Conservation (phyloP, 176 grass and related monocot genomes). For the Zea luxurians region DNA sequence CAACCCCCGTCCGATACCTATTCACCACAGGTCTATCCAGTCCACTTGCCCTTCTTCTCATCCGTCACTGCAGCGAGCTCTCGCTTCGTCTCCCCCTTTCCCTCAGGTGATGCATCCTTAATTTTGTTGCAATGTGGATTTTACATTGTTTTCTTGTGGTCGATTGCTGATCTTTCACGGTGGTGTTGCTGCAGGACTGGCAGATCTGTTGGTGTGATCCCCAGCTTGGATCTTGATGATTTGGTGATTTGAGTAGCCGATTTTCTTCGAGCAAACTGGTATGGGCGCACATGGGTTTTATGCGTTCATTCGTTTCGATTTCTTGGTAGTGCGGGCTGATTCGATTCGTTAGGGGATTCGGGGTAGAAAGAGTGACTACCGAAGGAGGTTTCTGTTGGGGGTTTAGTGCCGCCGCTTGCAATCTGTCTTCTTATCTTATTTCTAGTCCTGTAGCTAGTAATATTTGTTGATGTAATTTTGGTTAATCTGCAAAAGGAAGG, state of each 20-base stretch:
- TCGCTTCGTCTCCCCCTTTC: not conserved
- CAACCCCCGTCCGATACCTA: not conserved
- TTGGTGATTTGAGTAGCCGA: not conserved
- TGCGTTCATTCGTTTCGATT: not conserved
- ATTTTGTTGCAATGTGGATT: not conserved
- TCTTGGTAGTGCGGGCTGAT: constrained; percentile 33
- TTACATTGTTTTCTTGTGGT: not conserved
- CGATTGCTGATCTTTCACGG: constrained; percentile 30
- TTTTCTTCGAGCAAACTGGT: constrained; percentile 14
- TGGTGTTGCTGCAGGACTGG: constrained; percentile 22
- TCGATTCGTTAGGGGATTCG: not conserved
- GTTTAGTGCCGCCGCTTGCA: constrained; percentile 32
- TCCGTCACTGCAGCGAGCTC: constrained; percentile 28
- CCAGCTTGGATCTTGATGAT: constrained; percentile 13
- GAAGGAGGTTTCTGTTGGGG: constrained; percentile 22
- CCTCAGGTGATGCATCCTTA: constrained; percentile 20
- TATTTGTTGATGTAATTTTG: not conserved
- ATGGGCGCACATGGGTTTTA: not conserved
- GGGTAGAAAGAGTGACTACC: not conserved
- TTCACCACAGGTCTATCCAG: constrained; percentile 24
- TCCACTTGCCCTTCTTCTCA: constrained; percentile 19
- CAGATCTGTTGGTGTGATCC: constrained; percentile 36
- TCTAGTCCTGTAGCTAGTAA: not conserved
- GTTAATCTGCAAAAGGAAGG: no score
- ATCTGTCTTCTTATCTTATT: not conserved